These are phyloP conservation scores for Fusarium citri DNA, from an alignment of 2,329 filamentous ascomycete species.

Conservation along the genomic window DNA sequence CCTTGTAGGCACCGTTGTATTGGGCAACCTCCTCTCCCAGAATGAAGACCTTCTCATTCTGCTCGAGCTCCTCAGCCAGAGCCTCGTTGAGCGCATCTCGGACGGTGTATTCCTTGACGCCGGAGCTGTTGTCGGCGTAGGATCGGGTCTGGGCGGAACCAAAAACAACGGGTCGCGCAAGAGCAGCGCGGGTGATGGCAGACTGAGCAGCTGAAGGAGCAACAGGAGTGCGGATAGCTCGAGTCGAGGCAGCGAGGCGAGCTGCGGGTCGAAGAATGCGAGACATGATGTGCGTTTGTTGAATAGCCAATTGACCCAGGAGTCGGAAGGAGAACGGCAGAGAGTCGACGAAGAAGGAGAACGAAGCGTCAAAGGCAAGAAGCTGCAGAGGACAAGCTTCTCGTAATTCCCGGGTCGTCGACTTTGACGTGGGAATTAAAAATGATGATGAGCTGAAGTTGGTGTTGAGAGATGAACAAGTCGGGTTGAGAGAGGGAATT, in stretches of 20 bases:
- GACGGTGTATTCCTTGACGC: conserved; percentile 93
- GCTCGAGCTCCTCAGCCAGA: conserved; percentile 95
- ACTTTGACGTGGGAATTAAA: conserved; percentile 44
- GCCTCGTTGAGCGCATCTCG: conserved; percentile 98
- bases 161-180: conserved; percentile 54
- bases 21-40: conserved; percentile 98
- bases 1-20: conserved; percentile 99
- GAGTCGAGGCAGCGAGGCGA: conserved; percentile 60
- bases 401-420: conserved; percentile 45
- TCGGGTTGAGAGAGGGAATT: conserved; percentile 50
- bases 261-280: conserved; percentile 64
- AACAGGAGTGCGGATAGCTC: conserved; percentile 51
- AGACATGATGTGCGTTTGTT: conserved; percentile 56
- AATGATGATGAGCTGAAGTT: conserved; percentile 41
- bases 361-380: conserved; percentile 32
- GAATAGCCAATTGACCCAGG: conserved; percentile 41
- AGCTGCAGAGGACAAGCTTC: conserved; percentile 41
- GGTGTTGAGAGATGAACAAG: conserved; percentile 44
- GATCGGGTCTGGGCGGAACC: conserved; percentile 61
- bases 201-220: conserved; percentile 54
- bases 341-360: conserved; percentile 24
- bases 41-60: conserved; percentile 94
- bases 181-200: conserved; percentile 53
- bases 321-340: conserved; percentile 30
- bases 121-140: conserved; percentile 65